Conservation (phyloP, 495 filamentous ascomycete genomes). For the Podospora sp. region DNA sequence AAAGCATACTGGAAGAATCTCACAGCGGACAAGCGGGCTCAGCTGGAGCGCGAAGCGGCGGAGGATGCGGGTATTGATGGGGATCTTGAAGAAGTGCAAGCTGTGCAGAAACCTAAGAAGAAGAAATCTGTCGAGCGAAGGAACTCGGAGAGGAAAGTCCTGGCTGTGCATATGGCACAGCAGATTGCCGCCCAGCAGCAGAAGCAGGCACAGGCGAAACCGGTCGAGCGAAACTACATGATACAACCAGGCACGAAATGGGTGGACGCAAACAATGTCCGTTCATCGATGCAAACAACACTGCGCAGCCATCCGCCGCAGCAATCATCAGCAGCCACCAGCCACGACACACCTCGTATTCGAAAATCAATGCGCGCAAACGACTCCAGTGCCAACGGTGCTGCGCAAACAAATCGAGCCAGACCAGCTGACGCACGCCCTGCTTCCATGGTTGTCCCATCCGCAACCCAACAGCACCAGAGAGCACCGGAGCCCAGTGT, state of each 20-base stretch:
- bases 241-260: conserved; percentile 48
- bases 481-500: not conserved
- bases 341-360: conserved; percentile 20
- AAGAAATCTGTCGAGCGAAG: conserved; percentile 43
- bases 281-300: conserved; percentile 32
- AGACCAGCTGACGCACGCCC: not conserved
- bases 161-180: conserved; percentile 33
- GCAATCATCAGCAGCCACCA: conserved; percentile 1
- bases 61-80: conserved; percentile 51
- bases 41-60: conserved; percentile 58
- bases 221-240: conserved; percentile 41
- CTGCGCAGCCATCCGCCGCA: conserved; percentile 27
- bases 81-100: conserved; percentile 43
- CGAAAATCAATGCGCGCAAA: conserved; percentile 38
- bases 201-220: conserved; percentile 1
- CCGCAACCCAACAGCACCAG: not conserved
- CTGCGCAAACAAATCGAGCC: not conserved
- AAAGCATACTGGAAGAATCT: conserved; percentile 67
- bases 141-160: conserved; percentile 33
- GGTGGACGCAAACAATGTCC: conserved; percentile 19
- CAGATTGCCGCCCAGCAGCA: conserved; percentile 30
- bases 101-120: conserved; percentile 39
- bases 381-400: conserved; percentile 3
- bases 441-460: not conserved
- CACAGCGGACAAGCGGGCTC: conserved; percentile 57